Conservation (phyloP, 208 protist genomes). For the Porcisia deanei region DNA sequence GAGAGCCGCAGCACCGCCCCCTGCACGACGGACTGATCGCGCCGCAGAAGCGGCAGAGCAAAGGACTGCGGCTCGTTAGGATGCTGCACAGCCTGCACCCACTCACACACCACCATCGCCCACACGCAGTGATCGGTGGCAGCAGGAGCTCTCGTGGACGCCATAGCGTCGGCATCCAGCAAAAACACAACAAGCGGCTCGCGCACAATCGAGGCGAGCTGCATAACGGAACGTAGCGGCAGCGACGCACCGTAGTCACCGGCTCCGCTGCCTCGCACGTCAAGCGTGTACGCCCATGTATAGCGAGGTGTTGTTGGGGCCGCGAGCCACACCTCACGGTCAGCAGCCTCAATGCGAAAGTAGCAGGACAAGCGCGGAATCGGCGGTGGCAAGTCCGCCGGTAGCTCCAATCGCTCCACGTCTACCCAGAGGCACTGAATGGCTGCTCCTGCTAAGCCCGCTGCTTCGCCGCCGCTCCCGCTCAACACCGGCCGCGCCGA, state of each 20-base stretch:
- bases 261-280: constrained; percentile 27
- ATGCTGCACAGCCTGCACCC: constrained; percentile 48
- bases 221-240: constrained; percentile 37
- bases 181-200: constrained; percentile 87
- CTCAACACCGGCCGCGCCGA: not conserved
- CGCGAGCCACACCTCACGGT: constrained; percentile 61
- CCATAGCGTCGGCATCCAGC: constrained; percentile 61
- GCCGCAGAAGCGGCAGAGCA: constrained; percentile 58
- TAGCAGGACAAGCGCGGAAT: constrained; percentile 82
- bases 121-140: constrained; percentile 42
- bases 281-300: constrained; percentile 58
- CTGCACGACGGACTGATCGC: constrained; percentile 31
- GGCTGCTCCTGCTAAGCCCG: not conserved
- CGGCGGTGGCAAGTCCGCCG: constrained; percentile 35
- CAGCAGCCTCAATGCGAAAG: constrained; percentile 51
- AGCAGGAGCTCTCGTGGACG: not conserved
- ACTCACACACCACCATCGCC: constrained; percentile 78
- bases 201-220: constrained; percentile 50
- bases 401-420: constrained; percentile 67
- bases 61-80: constrained; percentile 42
- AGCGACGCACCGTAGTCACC: constrained; percentile 29
- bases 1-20: constrained; percentile 62
- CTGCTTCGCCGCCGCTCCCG: not conserved
- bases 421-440: constrained; percentile 43
- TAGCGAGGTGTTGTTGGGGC: constrained; percentile 66